Evolutionary conservation across 345 rosid genomes (phyloP), one percentile per base, ranked within the genome.

Genomic region (Stellera chamaejasme): DNA sequence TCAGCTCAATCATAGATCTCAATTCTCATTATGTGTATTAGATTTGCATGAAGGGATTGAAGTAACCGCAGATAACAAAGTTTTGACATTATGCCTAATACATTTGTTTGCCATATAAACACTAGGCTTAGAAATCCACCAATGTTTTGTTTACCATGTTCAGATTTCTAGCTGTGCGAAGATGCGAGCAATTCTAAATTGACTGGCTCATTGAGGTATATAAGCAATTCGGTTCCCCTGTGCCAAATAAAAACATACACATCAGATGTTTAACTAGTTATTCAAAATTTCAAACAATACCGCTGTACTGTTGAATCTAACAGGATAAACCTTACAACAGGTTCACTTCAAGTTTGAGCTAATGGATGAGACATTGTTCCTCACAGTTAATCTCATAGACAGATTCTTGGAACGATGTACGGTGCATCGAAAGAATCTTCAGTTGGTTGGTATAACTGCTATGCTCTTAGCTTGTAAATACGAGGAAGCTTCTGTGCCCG

Each of bases 271-370:
- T 11, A 45, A 11, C 11, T 11, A 11, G 1, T 11, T 45, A 47
- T 13, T 2, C 16, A 19, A 13, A 19, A 47, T 32, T 32, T 32
- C 39, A 32, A 32, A 32, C 39, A 32, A 32, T 3, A 32, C 7
- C 8, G 3, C 7, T 32, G 8, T 32, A 32, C 23, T 32, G 8
- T 32, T 32, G 4, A 5, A 8, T 32, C 39, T 32, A 32, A 32
- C 39, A 47, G 50, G 16, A 50, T 52, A 51, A 44, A 43, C 11
- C 19, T 27, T 1, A 2, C 5, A 45, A 10, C 70, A 80, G 80
- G 82, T 80, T n/a, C 85, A 80, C 69, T 79, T 75, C 64, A 80
- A 80, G 23, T 80, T 80, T 53, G 80, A 80, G 60, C 67, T 50
- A 0, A 72, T 77, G 85, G 67, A 75, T 3, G 85, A 77, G 69